Base-by-base conservation (phyloP, 2,329 filamentous ascomycete genomes). In the Colletotrichum sp. region DNA sequence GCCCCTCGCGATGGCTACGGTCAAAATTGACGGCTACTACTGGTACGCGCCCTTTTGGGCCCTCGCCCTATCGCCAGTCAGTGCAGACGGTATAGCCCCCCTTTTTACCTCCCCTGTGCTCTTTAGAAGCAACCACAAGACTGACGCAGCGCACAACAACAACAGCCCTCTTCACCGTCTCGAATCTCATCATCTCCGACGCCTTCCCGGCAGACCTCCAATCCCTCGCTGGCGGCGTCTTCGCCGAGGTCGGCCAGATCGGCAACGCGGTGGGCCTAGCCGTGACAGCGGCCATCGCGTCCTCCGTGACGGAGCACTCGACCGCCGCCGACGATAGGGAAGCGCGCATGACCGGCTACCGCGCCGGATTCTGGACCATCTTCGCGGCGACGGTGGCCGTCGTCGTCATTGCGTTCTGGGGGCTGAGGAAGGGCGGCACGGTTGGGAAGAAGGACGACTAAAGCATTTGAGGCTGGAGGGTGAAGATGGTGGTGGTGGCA, bases 221-320 rank as follows among this genome's bases (percentile, higher is more conserved):
- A 73, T 90, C 88, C 0, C 84, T 93, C 1, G 91, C 90, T 0
- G 91, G 91, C 0, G 91, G 88, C 0, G 89, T 93, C 0, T 93
- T 93, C 81, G 92, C 90, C 68, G 91, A 89, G 3, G 85, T 90
- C 1, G 86, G 87, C 1, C 90, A 92, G 71, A 89, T 93, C 71
- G 91, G 91, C 0, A 89, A 86, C 22, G 86, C 87, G 0, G 83
- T 92, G 1, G 90, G 89, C 0, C 79, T 92, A 5, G 89, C 89
- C 9, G 80, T 89, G 4, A 87, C 88, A 10, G 87, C 88, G 12
- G 86, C 89, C 0, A 87, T 91, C 36, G 84, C 87, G 3, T 82
- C 85, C 0, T 84, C 84, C 5, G 86, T 89, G 1, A 88, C 87
- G 2, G 83, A 86, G 28, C 82, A 86, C 22, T 84, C 83, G 2